Conservation (phyloP, 768 basidiomycete genomes). For the Pleurotus ostreatus region DNA sequence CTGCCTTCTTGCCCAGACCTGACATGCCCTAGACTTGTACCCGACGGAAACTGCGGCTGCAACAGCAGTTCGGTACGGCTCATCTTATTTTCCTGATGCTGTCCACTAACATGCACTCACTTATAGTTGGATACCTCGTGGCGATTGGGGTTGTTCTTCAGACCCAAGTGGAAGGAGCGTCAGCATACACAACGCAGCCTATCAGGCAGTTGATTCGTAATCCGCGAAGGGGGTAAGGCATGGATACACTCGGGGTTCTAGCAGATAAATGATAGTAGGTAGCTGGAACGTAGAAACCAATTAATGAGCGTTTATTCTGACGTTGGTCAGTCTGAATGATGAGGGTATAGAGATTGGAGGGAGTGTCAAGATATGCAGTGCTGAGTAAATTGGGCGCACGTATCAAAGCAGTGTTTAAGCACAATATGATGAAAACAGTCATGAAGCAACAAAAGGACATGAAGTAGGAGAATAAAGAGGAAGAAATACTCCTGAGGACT, state of each 20-base stretch:
- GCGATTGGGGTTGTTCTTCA: constrained; percentile 93
- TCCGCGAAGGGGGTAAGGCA: constrained; percentile 10
- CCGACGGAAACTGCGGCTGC: constrained; percentile 79
- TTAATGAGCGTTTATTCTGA: constrained; percentile 9
- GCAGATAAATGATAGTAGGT: constrained; percentile 19
- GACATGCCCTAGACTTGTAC: constrained; percentile 59
- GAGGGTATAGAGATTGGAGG: constrained; percentile 6
- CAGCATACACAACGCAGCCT: constrained; percentile 93
- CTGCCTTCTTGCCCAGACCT: constrained; percentile 11
- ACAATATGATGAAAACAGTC: constrained; percentile 1
- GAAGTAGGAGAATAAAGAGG: background rate
- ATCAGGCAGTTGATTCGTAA: constrained; percentile 34
- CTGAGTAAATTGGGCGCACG: background rate
- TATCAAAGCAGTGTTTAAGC: constrained; percentile 3
- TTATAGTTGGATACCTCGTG: constrained; percentile 85
- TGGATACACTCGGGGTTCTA: background rate
- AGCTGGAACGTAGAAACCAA: constrained; percentile 9
- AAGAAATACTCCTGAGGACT: constrained; percentile 4
- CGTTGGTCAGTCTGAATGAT: constrained; percentile 6
- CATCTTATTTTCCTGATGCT: constrained; percentile 10
- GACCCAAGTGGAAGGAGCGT: constrained; percentile 97
- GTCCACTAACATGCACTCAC: constrained; percentile 11
- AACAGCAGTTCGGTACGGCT: constrained; percentile 83
- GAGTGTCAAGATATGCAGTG: constrained; percentile 6
- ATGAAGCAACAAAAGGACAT: background rate